phyloP scores from a whole-genome alignment of 345 rosid species.

The Carallia pectinifolia region DNA sequence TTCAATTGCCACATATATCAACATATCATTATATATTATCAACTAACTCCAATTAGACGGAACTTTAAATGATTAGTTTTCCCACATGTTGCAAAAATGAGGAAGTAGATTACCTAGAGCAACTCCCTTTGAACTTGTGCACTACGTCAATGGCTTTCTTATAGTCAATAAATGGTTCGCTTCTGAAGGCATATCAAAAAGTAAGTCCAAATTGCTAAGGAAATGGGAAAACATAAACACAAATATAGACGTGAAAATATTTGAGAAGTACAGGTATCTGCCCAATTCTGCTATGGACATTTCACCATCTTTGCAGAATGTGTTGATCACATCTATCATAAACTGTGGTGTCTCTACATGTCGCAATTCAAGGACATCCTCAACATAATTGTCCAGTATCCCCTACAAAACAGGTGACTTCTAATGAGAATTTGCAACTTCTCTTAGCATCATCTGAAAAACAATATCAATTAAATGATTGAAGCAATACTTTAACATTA shows the following conservation, averaged over 20 bases:
- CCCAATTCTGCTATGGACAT: slow-evolving; percentile 4
- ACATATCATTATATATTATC: too few species aligned
- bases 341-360: slow-evolving; percentile 9
- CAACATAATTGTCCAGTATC: slow-evolving; percentile 21
- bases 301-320: slow-evolving; percentile 22
- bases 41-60: too few species aligned
- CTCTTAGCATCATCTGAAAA: neutral
- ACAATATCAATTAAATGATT: neutral
- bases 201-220: neutral
- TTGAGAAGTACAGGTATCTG: slow-evolving; percentile 14
- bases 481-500: too few species aligned
- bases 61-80: too few species aligned
- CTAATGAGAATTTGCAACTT: neutral
- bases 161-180: slow-evolving; percentile 22
- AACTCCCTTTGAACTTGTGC: slow-evolving; percentile 24
- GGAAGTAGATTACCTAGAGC: slow-evolving; percentile 5
- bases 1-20: too few species aligned
- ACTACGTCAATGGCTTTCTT: neutral
- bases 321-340: slow-evolving; percentile 18
- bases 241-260: neutral
- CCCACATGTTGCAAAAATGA: neutral
- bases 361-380: slow-evolving; percentile 9
- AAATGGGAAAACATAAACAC: neutral
- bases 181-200: slow-evolving; percentile 19
- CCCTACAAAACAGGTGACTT: slow-evolving; percentile 21